phyloP scores from a whole-genome alignment of 768 basidiomycete species.

The Pleurotus sapidus region DNA sequence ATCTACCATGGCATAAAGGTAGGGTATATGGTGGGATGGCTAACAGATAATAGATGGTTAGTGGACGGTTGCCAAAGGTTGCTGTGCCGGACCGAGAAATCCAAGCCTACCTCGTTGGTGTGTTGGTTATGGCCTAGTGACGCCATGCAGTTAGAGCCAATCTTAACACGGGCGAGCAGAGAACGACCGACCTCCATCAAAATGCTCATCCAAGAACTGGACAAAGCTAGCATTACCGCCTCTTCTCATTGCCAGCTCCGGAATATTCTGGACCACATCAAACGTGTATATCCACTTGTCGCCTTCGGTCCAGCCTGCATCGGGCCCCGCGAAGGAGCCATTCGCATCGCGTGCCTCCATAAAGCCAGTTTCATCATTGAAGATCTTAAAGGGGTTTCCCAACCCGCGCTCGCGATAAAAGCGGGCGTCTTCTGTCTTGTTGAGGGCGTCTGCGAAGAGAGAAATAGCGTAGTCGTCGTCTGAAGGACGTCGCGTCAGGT shows the following conservation, averaged over 20 bases:
- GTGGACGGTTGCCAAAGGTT: no score
- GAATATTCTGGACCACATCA: conserved; percentile 71
- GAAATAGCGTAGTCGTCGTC: conserved; percentile 80
- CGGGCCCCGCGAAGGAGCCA: conserved; percentile 71
- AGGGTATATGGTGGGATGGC: conserved; percentile 88
- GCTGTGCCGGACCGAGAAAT: not conserved
- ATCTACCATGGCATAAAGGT: conserved; percentile 72
- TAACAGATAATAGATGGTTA: conserved; percentile 17
- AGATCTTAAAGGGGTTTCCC: conserved; percentile 58
- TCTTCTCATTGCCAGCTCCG: conserved; percentile 56
- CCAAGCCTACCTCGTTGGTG: conserved; percentile 62
- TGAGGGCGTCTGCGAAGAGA: conserved; percentile 53
- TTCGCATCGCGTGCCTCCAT: conserved; percentile 76
- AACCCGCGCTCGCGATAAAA: conserved; percentile 58
- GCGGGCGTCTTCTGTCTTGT: conserved; percentile 40
- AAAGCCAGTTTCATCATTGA: conserved; percentile 68
- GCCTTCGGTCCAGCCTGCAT: conserved; percentile 79
- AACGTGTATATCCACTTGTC: conserved; percentile 71
- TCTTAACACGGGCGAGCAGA: not conserved
- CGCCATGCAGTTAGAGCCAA: not conserved
- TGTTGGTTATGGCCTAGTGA: conserved; percentile 68
- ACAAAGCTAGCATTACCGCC: conserved; percentile 71
- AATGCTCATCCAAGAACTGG: conserved; percentile 58
- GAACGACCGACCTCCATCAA: conserved; percentile 32
- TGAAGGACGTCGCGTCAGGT: conserved; percentile 20